A percentile compares a stretch with the other conserved stretches of the same genome.
Evolutionary conservation across 306 rosid species (phyloP).

Genomic region (Dryas octopetala): DNA sequence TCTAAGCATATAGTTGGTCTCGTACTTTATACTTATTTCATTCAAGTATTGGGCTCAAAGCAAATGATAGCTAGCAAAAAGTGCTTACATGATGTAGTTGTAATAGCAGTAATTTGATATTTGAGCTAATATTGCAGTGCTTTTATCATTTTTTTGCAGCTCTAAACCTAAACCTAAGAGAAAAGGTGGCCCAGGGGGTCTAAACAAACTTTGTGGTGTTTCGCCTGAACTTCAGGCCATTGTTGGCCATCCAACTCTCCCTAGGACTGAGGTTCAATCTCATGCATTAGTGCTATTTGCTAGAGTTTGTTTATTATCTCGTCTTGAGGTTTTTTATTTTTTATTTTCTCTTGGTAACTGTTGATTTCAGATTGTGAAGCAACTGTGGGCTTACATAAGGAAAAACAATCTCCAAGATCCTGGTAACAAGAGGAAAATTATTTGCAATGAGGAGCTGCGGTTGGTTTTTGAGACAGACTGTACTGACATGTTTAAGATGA

Average conservation of each 20-base stretch:
- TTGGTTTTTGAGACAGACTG: slow-evolving; percentile 65
- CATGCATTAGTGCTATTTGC: neutral
- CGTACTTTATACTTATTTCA: neutral
- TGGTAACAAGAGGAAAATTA: slow-evolving; percentile 58
- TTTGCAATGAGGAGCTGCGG: slow-evolving; percentile 62
- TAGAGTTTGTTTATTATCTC: slow-evolving; percentile 3
- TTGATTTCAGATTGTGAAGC: slow-evolving; percentile 58
- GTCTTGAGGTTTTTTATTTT: slow-evolving; percentile 17
- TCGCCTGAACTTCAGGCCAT: slow-evolving; percentile 88
- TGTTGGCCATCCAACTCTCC: slow-evolving; percentile 78
- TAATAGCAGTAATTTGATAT: slow-evolving; percentile 13
- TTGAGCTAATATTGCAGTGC: slow-evolving; percentile 4
- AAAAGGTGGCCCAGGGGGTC: slow-evolving; percentile 92
- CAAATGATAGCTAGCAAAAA: neutral
- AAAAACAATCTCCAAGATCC: slow-evolving; percentile 63
- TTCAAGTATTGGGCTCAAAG: neutral
- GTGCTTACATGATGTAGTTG: neutral
- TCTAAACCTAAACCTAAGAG: slow-evolving; percentile 63
- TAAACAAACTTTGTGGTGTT: slow-evolving; percentile 74
- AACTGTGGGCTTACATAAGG: slow-evolving; percentile 63
- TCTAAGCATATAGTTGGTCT: neutral
- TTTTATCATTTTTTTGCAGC: slow-evolving; percentile 37
- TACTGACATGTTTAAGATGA: slow-evolving; percentile 72
- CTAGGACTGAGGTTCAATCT: slow-evolving; percentile 71
- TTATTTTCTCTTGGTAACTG: slow-evolving; percentile 1